Evolutionary conservation across 2,329 filamentous ascomycete genomes (phyloP).

Genomic region (Tricladium varicosporioides): DNA sequence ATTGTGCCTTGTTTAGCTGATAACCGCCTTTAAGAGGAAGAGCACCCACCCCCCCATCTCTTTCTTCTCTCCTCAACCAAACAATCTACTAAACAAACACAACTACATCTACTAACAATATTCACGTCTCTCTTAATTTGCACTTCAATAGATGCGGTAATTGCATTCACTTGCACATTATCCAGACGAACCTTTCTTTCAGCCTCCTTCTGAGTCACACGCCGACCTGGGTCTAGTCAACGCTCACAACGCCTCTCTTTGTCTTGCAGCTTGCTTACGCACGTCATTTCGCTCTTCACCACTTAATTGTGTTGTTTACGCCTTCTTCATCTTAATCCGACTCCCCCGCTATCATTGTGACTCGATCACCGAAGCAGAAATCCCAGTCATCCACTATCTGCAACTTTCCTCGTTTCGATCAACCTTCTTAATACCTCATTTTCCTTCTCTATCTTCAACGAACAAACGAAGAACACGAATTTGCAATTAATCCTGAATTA

Average conservation of each 20-base stretch:
- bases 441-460: conserved; percentile 5
- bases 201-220: conserved; percentile 22
- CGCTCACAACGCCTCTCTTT: conserved; percentile 13
- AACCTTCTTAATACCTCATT: conserved; percentile 11
- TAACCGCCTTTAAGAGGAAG: background rate
- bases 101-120: background rate
- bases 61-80: background rate
- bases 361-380: background rate
- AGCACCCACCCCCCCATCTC: background rate
- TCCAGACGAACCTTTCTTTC: conserved; percentile 14
- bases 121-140: background rate
- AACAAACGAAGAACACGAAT: background rate
- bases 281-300: conserved; percentile 13
- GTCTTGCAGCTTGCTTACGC: conserved; percentile 3
- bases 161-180: conserved; percentile 21
- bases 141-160: conserved; percentile 15
- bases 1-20: background rate
- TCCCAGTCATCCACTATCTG: conserved; percentile 22
- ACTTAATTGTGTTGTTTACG: conserved; percentile 23
- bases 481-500: background rate
- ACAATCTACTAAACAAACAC: background rate
- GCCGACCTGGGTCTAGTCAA: conserved; percentile 9
- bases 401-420: conserved; percentile 22
- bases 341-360: background rate
- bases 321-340: conserved; percentile 7